Conservation (phyloP, 495 filamentous ascomycete genomes). For the Xylaria castorea region DNA sequence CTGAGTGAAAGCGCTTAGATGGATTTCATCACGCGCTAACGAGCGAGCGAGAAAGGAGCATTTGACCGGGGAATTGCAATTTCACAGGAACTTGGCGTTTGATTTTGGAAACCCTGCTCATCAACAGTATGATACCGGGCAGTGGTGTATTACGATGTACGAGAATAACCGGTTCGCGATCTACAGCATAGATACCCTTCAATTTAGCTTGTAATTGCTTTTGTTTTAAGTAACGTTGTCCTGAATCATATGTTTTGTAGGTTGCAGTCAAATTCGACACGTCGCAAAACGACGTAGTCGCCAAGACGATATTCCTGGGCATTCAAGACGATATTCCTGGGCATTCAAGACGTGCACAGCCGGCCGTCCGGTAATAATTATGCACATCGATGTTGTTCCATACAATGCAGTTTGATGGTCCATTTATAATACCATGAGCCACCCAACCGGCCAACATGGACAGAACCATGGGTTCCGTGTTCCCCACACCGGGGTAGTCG, state of each 20-base stretch:
- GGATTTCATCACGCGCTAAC: neutral
- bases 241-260: neutral
- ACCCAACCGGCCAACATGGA: too few species aligned
- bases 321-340: neutral
- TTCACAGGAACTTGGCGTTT: neutral
- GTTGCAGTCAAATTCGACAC: neutral
- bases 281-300: neutral
- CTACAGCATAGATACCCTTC: constrained; percentile 23
- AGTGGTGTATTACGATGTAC: constrained; percentile 1
- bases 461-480: neutral
- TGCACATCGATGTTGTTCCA: neutral
- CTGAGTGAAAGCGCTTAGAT: neutral
- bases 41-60: constrained; percentile 1
- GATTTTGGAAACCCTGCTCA: constrained; percentile 11
- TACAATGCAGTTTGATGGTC: constrained; percentile 7
- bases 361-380: neutral
- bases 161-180: constrained; percentile 16
- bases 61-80: neutral
- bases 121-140: neutral
- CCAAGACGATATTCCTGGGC: constrained; percentile 16
- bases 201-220: constrained; percentile 16
- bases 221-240: neutral
- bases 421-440: constrained; percentile 4
- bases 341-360: neutral
- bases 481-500: neutral